Conservation (phyloP, 495 filamentous ascomycete genomes). For the Cercophora scortea region DNA sequence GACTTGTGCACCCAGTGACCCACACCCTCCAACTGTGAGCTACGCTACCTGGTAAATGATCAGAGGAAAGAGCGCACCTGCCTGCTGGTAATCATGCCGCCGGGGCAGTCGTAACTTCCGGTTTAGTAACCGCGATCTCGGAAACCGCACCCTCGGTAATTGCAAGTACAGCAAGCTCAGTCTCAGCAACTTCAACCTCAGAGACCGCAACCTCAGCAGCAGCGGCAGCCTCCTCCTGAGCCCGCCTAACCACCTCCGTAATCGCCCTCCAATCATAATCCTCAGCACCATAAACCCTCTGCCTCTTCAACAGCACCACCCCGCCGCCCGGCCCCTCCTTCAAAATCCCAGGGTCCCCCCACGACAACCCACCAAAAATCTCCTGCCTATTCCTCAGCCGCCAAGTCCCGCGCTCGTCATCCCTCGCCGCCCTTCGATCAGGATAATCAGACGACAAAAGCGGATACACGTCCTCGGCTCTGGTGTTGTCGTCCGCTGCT, state of each 20-base stretch:
- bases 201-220: not conserved
- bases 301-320: constrained; percentile 8
- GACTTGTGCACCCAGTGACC: too few species aligned
- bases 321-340: not conserved
- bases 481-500: too few species aligned
- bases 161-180: too few species aligned
- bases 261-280: constrained; percentile 11
- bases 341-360: not conserved
- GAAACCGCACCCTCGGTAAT: not conserved
- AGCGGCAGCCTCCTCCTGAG: not conserved
- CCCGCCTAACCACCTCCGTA: not conserved
- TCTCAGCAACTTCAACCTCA: not conserved
- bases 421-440: constrained; percentile 3
- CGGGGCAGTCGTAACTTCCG: not conserved
- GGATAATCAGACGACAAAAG: constrained; percentile 8
- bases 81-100: too few species aligned
- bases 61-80: too few species aligned
- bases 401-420: constrained; percentile 3
- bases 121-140: not conserved
- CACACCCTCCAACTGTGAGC: too few species aligned
- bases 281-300: constrained; percentile 17
- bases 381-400: constrained; percentile 3
- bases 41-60: too few species aligned
- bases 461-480: constrained; percentile 9
- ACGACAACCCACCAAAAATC: constrained; percentile 4